Evolutionary conservation across 2,329 filamentous ascomycete species (phyloP), one percentile per base, ranked within the genome.

Genomic region (Curvularia sp.): DNA sequence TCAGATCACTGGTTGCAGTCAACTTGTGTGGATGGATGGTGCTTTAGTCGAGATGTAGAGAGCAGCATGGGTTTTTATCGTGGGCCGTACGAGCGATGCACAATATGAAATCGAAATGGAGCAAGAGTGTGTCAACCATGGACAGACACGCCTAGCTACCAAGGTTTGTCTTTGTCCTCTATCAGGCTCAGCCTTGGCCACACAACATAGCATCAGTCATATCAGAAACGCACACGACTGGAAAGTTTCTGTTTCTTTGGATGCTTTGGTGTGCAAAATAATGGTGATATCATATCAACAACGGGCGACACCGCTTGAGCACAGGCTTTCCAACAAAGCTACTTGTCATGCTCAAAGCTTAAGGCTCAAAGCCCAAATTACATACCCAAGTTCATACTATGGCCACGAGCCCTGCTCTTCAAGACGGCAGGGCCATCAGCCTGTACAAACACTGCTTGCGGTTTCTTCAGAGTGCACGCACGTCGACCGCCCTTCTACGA

Each of bases 401-500:
- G 13, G 6, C 23, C 4, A 4, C 12, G 10, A 34, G 19, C 28
- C 15, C 15, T 39, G 19, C 27, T 18, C 13, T 19, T 21, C 42
- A 39, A 48, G 6, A 15, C 18, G 21, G 19, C 15, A 46, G 28
- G 49, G 28, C 28, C 27, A 28, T 28, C 49, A 21, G 10, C 27
- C 27, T 25, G 41, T 1, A 19, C 21, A 3, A 38, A 19, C 5
- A 43, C 45, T 15, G 15, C 27, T 19, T 27, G 43, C 18, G 25
- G 5, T 30, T n/a, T 30, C 25, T 34, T 18, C 10, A 32, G 50
- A 47, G 50, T 32, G 47, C 30, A 50, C 39, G 27, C 49, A 32
- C 15, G 28, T 27, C 32, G 32, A 10, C 7, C 15, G 39, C 21
- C 56, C 49, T 34, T 49, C 66, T 69, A 70, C 49, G 67, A 65